Evolutionary conservation across 257 asterid species (phyloP).

Genomic region (Fraxinus americana): DNA sequence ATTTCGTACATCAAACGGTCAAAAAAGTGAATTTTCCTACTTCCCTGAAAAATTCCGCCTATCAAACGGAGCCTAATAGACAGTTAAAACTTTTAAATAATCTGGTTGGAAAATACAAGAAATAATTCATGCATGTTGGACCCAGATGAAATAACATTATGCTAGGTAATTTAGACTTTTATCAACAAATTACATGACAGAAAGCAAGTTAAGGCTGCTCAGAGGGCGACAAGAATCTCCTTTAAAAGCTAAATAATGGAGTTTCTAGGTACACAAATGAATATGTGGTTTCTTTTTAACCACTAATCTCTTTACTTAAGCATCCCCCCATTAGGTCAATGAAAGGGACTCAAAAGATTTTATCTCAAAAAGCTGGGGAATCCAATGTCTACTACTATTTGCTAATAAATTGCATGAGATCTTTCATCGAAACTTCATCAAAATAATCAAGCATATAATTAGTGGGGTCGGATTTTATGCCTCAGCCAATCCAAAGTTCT

Average conservation of each 20-base stretch:
- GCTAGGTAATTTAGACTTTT: conserved; percentile 25
- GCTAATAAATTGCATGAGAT: conserved; percentile 8
- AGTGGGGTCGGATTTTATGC: too few species aligned
- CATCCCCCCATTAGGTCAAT: conserved; percentile 60
- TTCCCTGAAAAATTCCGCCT: too few species aligned
- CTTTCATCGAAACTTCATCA: conserved; percentile 22
- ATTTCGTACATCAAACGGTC: too few species aligned
- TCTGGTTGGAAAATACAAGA: too few species aligned
- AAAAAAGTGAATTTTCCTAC: too few species aligned
- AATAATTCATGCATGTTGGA: neutral
- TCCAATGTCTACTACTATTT: conserved; percentile 68
- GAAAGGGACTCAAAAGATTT: conserved; percentile 38
- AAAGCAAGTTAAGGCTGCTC: conserved; percentile 49
- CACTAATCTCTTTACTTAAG: conserved; percentile 39
- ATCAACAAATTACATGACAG: conserved; percentile 46
- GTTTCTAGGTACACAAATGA: conserved; percentile 62
- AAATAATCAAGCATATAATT: neutral
- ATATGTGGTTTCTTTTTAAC: conserved; percentile 71
- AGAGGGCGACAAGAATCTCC: conserved; percentile 78
- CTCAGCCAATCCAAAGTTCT: too few species aligned
- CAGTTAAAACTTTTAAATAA: too few species aligned
- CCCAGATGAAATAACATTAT: conserved; percentile 24
- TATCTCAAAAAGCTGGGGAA: conserved; percentile 58
- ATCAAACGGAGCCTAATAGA: too few species aligned
- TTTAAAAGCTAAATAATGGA: conserved; percentile 82